phyloP scores from a whole-genome alignment of 2,329 filamentous ascomycete species.

The Fusarium torreyae region DNA sequence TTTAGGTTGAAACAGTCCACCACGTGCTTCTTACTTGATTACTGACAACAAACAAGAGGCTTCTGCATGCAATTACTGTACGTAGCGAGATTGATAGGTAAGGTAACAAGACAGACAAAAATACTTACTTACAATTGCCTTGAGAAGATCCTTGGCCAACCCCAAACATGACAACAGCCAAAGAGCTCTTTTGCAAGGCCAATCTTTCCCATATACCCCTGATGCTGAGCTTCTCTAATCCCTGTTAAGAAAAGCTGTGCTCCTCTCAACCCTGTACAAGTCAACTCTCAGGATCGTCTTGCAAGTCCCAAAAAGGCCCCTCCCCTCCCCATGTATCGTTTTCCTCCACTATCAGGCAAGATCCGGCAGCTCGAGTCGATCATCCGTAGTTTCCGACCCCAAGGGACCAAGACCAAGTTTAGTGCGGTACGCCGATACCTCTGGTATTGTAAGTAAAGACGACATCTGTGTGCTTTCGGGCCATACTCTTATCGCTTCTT shows the following conservation, averaged over 20 bases:
- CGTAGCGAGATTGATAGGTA: not conserved
- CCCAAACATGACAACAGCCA: conserved; percentile 23
- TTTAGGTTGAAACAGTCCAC: conserved; percentile 37
- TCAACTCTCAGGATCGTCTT: conserved; percentile 36
- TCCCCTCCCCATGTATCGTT: conserved; percentile 28
- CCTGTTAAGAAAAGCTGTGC: conserved; percentile 17
- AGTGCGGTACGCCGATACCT: not conserved
- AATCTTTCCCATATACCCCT: conserved; percentile 8
- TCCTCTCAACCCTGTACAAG: conserved; percentile 27
- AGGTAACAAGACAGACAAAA: conserved; percentile 7
- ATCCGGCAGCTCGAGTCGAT: conserved; percentile 41
- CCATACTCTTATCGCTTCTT: not conserved
- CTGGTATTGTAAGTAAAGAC: not conserved
- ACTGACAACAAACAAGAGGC: not conserved
- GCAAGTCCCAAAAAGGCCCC: conserved; percentile 12
- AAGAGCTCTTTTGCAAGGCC: conserved; percentile 10
- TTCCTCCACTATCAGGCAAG: conserved; percentile 28
- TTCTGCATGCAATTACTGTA: too few species aligned
- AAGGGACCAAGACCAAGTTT: conserved; percentile 1
- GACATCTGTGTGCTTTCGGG: not conserved
- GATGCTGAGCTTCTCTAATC: conserved; percentile 21
- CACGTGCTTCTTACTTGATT: conserved; percentile 29
- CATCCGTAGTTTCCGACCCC: conserved; percentile 40
- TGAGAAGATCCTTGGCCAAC: conserved; percentile 28
- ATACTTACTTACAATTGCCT: conserved; percentile 12